Percentiles rank a stretch among this genome's conserved stretches.
These are phyloP conservation scores for Podospora fimiseda DNA, from an alignment of 495 filamentous ascomycete species.

Conservation along the genomic window DNA sequence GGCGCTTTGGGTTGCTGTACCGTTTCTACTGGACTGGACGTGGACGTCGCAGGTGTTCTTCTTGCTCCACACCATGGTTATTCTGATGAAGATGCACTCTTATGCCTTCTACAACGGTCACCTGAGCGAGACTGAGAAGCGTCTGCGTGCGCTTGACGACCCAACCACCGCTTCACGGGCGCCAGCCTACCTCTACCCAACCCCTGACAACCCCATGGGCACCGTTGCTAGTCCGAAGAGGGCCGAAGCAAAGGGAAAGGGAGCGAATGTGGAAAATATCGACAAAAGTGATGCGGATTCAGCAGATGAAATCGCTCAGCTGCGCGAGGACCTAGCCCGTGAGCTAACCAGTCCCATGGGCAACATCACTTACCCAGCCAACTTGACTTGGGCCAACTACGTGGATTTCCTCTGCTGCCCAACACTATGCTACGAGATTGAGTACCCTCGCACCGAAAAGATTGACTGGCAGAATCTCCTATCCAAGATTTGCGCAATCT, in stretches of 20 bases:
- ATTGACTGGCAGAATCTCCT: constrained; percentile 77
- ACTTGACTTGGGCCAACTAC: constrained; percentile 77
- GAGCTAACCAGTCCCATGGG: constrained; percentile 88
- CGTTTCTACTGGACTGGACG: constrained; percentile 84
- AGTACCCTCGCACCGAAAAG: constrained; percentile 75
- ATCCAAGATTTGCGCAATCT: constrained; percentile 81
- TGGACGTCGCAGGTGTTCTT: constrained; percentile 94
- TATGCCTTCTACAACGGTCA: constrained; percentile 98
- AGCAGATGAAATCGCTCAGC: constrained; percentile 50
- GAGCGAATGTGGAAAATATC: constrained; percentile 29
- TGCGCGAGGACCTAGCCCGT: constrained; percentile 81
- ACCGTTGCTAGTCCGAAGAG: constrained; percentile 30
- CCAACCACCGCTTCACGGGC: constrained; percentile 61
- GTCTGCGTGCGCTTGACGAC: constrained; percentile 71
- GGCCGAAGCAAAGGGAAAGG: constrained; percentile 33
- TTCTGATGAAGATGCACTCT: constrained; percentile 98
- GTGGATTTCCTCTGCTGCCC: constrained; percentile 85
- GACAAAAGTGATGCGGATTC: constrained; percentile 32
- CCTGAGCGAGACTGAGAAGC: constrained; percentile 75
- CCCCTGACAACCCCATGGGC: constrained; percentile 49
- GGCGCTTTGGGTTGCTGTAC: constrained; percentile 76
- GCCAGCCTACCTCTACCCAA: constrained; percentile 71
- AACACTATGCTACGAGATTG: constrained; percentile 94
- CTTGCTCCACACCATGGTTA: constrained; percentile 77
- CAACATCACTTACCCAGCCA: constrained; percentile 82